Evolutionary conservation across 1,284 basidiomycete species (phyloP), one percentile per base, ranked within the genome.

Genomic region (Trametes pubescens): DNA sequence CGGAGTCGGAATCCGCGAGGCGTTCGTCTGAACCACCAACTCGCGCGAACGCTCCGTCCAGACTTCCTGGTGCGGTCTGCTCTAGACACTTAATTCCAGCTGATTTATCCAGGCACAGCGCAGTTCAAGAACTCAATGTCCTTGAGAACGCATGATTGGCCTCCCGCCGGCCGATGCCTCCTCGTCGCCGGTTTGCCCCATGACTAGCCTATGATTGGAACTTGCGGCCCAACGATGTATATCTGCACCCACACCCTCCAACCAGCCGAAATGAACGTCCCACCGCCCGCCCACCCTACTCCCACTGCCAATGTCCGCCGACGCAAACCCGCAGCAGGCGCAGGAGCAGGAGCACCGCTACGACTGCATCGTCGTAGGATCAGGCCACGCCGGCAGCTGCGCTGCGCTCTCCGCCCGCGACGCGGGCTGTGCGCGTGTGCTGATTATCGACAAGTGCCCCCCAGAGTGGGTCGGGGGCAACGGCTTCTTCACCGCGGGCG

Each of bases 401-500:
- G 86, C 89, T 18, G 88, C 89, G 0, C 77, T 89, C 44, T 80
- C 86, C 51, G 87, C 88, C 10, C 78, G 76, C 48, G 83, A 89
- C 65, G 75, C 82, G 44, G 88, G 88, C 51, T 86, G 87, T 75
- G 78, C 75, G 57, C 80, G 81, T 77, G 86, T 90, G 64, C 77
- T 90, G 52, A 77, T 90, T 61, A 76, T 90, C 58, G 89, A 91
- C 71, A 89, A 89, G 71, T 86, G 86, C 47, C 86, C 88, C 2
- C 69, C 77, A 49, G 81, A 84, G 62, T 90, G 88, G 88, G 82
- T 75, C 9, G 89, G 89, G 14, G 89, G 88, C 14, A 91, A 91
- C 69, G 86, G 88, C 13, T 89, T 83, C 75, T 91, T 90, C 76
- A 90, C 88, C 22, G 87, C 88, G 26, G 88, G 88, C 21, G 87